Conservation (phyloP, 2,329 filamentous ascomycete species). For the Fusarium sp. region DNA sequence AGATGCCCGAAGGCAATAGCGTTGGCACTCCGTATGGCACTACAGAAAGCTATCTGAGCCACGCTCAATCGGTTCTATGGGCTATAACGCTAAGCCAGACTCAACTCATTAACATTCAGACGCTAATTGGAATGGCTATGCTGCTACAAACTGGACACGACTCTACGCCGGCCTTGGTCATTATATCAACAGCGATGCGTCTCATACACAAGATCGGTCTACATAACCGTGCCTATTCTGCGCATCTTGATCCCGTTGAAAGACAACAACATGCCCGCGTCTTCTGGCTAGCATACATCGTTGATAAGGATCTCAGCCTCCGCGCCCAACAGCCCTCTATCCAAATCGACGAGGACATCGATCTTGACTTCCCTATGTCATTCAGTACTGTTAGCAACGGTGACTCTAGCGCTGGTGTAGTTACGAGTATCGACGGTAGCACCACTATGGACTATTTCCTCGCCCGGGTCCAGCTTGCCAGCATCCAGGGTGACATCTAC, state of each 20-base stretch:
- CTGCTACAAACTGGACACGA: not conserved
- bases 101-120: not conserved
- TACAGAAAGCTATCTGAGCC: not conserved
- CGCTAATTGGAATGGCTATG: constrained; percentile 10
- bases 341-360: constrained; percentile 2
- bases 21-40: not conserved
- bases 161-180: not conserved
- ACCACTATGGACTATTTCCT: not conserved
- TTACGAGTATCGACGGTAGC: not conserved
- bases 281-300: constrained; percentile 9
- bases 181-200: constrained; percentile 2
- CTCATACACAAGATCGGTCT: constrained; percentile 2
- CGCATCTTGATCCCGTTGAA: not conserved
- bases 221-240: not conserved
- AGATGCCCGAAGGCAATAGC: not conserved
- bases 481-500: not conserved
- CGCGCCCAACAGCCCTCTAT: constrained; percentile 3
- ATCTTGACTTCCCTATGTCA: not conserved
- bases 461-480: not conserved
- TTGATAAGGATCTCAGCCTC: constrained; percentile 3
- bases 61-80: not conserved
- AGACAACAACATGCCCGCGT: not conserved
- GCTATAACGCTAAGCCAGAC: not conserved
- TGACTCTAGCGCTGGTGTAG: not conserved
- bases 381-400: not conserved